phyloP scores from a whole-genome alignment of 352 stramenopile species.

The Elongisporangium senticosum region DNA sequence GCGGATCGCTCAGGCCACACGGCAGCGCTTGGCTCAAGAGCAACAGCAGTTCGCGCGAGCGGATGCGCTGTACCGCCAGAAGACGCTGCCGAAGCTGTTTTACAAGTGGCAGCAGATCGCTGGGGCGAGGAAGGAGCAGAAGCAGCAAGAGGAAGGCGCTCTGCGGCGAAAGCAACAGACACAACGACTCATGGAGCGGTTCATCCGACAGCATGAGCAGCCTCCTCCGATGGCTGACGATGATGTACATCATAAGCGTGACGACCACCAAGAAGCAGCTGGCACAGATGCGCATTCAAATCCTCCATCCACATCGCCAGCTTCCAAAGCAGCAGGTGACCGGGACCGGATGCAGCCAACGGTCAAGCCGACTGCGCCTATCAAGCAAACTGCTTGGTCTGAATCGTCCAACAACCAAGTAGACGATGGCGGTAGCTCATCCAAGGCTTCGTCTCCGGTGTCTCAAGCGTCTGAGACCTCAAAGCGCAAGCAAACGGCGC shows the following conservation, averaged over 20 bases:
- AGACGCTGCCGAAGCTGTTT: slow-evolving; percentile 40
- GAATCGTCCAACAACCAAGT: neutral
- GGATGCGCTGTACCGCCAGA: slow-evolving; percentile 25
- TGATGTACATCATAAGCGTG: neutral
- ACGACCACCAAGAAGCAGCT: neutral
- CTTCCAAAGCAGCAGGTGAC: neutral
- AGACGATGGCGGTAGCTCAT: too few species aligned
- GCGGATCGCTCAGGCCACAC: slow-evolving; percentile 11
- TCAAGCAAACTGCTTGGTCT: neutral
- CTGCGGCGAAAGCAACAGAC: slow-evolving; percentile 28
- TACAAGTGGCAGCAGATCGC: slow-evolving; percentile 33
- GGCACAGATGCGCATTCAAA: neutral
- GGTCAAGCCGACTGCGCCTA: neutral
- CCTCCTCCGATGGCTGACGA: neutral
- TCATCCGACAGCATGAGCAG: slow-evolving; percentile 13
- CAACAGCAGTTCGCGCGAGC: slow-evolving; percentile 20
- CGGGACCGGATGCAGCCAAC: neutral
- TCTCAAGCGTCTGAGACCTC: neutral
- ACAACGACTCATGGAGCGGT: slow-evolving; percentile 29
- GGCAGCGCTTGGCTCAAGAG: slow-evolving; percentile 11
- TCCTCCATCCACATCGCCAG: neutral
- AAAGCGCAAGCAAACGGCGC: neutral
- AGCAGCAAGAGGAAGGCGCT: slow-evolving; percentile 14
- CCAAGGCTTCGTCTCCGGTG: neutral
- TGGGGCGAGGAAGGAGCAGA: slow-evolving; percentile 20